Base-by-base conservation (phyloP, 2,329 filamentous ascomycete species). In the Pestalotiopsis sp. region DNA sequence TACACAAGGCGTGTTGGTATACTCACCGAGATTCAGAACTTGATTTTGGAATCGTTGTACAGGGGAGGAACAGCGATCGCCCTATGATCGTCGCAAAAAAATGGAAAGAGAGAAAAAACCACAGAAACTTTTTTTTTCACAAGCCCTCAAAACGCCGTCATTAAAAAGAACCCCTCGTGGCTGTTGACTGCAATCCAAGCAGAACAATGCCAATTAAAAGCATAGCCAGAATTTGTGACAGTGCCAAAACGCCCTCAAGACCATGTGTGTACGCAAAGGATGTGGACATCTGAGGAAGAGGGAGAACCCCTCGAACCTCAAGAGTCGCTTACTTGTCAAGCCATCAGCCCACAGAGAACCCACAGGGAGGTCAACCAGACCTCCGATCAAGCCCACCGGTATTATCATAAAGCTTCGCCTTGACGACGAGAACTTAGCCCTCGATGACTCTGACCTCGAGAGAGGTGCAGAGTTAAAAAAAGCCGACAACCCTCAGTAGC, bases 401-500 rank as follows among this genome's bases (percentile, higher is more conserved):
- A 79, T 35, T 81, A 85, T 84, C 82, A 80, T 76, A 2, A 35
- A 80, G 81, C 80, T 80, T 79, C 79, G 69, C 66, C 30, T 71
- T 52, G 24, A 74, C 67, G 79, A 82, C 30, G 30, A 35, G 30
- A 80, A 78, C 80, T 78, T 78, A 78, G 78, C 82, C 82, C 81
- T 83, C 84, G 85, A 85, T 86, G 83, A 35, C 58, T 40, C n/a
- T 84, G 84, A 86, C 82, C 78, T 78, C 60, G 11, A 59, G 55
- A 72, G 75, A 80, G 78, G 76, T 77, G 70, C 39, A 73, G 75
- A 77, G 78, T 75, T 81, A 80, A 82, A 70, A 77, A 80, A 82
- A 85, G 84, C 84, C 81, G 83, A 87, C 82, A 85, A 85, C 85
- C 85, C 84, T 86, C 85, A 79, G 82, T 38, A 86, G 81, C 82